These are phyloP conservation scores for Plasmodium gonderi DNA, from an alignment of 169 alveolate species.

Conservation along the genomic window DNA sequence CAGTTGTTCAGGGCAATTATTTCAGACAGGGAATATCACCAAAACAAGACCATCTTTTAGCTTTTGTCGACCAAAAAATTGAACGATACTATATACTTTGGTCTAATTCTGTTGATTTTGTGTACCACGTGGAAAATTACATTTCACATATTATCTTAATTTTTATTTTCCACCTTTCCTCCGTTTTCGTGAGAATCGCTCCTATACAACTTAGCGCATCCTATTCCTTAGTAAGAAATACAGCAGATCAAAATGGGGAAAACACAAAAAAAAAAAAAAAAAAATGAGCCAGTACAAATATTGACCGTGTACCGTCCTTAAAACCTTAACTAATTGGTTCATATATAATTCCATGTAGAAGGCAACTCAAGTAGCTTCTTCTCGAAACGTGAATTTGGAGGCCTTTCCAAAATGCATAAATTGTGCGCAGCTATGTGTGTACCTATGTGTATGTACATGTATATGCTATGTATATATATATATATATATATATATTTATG, in stretches of 20 bases:
- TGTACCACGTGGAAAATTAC: conserved; percentile 60
- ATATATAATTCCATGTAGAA: too few species aligned
- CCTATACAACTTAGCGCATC: conserved; percentile 49
- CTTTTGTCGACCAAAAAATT: conserved; percentile 51
- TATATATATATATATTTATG: not conserved
- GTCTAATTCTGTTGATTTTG: conserved; percentile 56
- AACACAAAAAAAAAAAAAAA: too few species aligned
- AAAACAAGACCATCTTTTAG: conserved; percentile 6
- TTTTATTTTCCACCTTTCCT: conserved; percentile 11
- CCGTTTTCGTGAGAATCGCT: conserved; percentile 24
- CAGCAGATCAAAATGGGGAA: not conserved
- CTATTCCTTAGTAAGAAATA: not conserved
- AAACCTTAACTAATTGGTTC: too few species aligned
- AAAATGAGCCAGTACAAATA: too few species aligned
- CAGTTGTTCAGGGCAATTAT: conserved; percentile 36
- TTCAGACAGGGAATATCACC: conserved; percentile 50
- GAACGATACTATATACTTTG: conserved; percentile 63
- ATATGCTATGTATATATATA: not conserved
- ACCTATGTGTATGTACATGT: not conserved
- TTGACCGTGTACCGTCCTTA: too few species aligned
- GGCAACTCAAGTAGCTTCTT: too few species aligned
- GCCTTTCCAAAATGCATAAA: too few species aligned
- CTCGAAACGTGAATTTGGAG: too few species aligned
- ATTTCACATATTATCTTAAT: conserved; percentile 22
- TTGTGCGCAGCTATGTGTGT: not conserved